Evolutionary conservation across 2,329 filamentous ascomycete species (phyloP).

Genomic region (Aureobasidium vineae): DNA sequence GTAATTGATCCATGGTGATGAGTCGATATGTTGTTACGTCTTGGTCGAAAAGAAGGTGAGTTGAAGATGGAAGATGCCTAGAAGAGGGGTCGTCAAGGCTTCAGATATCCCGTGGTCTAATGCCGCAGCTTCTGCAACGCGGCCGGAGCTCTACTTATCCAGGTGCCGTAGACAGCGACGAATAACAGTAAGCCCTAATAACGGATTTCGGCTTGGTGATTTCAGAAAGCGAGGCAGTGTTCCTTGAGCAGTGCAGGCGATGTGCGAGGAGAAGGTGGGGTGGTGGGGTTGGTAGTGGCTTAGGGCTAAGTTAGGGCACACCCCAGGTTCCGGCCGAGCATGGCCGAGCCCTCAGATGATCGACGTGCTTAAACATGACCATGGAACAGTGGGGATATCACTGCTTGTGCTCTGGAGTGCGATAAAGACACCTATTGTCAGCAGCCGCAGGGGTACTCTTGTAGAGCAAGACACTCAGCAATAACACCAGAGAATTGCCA

Average conservation of each 20-base stretch:
- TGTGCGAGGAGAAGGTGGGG: background rate
- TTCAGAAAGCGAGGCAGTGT: background rate
- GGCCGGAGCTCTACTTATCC: slow-evolving; percentile 11
- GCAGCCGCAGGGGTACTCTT: background rate
- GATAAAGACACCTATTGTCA: background rate
- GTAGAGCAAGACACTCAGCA: background rate
- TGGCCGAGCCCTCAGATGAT: background rate
- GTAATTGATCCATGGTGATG: slow-evolving; percentile 33
- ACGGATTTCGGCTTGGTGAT: slow-evolving; percentile 3
- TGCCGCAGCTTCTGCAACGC: background rate
- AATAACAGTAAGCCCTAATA: background rate
- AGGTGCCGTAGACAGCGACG: background rate
- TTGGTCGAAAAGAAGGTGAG: background rate
- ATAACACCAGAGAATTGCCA: background rate
- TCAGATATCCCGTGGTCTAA: background rate
- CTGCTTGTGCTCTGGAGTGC: background rate
- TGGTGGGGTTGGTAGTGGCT: background rate
- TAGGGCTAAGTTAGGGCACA: slow-evolving; percentile 22
- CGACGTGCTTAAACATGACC: background rate
- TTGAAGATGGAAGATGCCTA: background rate
- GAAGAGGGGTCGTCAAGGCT: background rate
- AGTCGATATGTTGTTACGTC: too few species aligned
- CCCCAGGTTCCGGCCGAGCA: background rate
- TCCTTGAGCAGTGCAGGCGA: background rate
- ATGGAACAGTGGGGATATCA: background rate